Evolutionary conservation across 225 moss, liverwort and hornwort genomes (phyloP), one percentile per base, ranked within the genome.

Genomic region (Physcomitrellopsis africana): DNA sequence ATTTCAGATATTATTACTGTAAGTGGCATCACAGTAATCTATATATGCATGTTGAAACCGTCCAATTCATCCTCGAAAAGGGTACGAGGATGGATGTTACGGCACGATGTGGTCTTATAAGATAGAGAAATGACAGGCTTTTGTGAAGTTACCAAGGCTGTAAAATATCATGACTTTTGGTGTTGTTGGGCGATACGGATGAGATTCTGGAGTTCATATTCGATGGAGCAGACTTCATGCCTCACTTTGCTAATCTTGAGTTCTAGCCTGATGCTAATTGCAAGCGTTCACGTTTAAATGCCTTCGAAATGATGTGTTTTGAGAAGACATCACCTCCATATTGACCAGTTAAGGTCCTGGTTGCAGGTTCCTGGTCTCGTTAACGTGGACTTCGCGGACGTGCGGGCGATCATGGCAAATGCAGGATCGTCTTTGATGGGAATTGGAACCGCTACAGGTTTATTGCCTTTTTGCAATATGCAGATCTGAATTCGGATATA

Each of bases 361-460:
- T 72, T 76, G 76, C 88, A 95, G 95, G 93, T 95, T 71, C 95
- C 95, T 76, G 95, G 95, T 66, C 85, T 95, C 69, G 95, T 95
- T 19, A 95, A 95, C 82, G 95, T 95, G 66, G 95, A 95, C 84
- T 95, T 95, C 73, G 95, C 95, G 69, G 95, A 95, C 76, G 95
- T 95, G 45, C 95, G 95, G 63, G 92, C 95, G 56, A 95, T 95
- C 68, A 95, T 95, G 95, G 93, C 95, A 37, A 92, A 95, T 86
- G 95, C 95, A 61, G 95, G 95, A 60, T 95, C 95, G 17, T 95
- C 95, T 20, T 80, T 95, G 78, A 95, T 95, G 95, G 95, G 95
- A 76, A 95, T 95, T 68, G 95, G 93, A 70, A 88, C 95, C 15
- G 95, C 95, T 10, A 95, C 95, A 78, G 95, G 95, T 95, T 83